These are phyloP conservation scores for Osmanthus fragrans DNA, from an alignment of 257 asterid genomes.

Conservation along the genomic window DNA sequence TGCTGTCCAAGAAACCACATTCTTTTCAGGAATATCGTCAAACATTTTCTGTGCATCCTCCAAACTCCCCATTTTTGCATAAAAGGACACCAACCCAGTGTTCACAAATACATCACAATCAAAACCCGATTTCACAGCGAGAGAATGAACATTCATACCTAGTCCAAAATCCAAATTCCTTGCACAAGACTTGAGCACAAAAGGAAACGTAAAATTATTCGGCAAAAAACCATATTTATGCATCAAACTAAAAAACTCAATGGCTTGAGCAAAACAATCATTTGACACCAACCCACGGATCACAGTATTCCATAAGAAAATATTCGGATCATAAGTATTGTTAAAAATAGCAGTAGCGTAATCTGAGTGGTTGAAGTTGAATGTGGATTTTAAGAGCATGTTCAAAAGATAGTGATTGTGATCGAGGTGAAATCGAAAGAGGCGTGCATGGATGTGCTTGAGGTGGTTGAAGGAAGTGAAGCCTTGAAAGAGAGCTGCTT, in stretches of 20 bases:
- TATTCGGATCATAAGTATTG: constrained; percentile 35
- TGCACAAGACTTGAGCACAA: constrained; percentile 38
- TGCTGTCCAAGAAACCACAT: constrained; percentile 48
- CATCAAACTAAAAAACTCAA: constrained; percentile 30
- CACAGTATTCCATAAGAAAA: constrained; percentile 41
- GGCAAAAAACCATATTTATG: constrained; percentile 33
- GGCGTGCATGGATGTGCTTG: constrained; percentile 40
- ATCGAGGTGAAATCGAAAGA: constrained; percentile 32
- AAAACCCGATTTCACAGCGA: constrained; percentile 39
- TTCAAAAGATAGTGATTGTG: constrained; percentile 39
- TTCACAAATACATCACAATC: constrained; percentile 39
- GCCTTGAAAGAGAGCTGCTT: constrained; percentile 34
- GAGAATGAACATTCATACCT: constrained; percentile 32
- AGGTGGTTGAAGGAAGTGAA: constrained; percentile 41
- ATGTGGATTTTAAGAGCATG: constrained; percentile 27
- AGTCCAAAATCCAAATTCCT: constrained; percentile 25
- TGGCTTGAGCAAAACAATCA: constrained; percentile 29
- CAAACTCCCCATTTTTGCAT: constrained; percentile 25
- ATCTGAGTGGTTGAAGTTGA: constrained; percentile 37
- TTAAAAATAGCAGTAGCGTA: constrained; percentile 34
- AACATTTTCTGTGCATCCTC: constrained; percentile 37
- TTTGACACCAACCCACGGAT: constrained; percentile 41
- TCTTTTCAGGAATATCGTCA: constrained; percentile 43
- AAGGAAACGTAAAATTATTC: constrained; percentile 38
- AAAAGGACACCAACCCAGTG: constrained; percentile 45